Evolutionary conservation across 1,139 yeast species (phyloP), one percentile per base, ranked within the genome.

Genomic region (Hemisphaericaspora xylanilytica): DNA sequence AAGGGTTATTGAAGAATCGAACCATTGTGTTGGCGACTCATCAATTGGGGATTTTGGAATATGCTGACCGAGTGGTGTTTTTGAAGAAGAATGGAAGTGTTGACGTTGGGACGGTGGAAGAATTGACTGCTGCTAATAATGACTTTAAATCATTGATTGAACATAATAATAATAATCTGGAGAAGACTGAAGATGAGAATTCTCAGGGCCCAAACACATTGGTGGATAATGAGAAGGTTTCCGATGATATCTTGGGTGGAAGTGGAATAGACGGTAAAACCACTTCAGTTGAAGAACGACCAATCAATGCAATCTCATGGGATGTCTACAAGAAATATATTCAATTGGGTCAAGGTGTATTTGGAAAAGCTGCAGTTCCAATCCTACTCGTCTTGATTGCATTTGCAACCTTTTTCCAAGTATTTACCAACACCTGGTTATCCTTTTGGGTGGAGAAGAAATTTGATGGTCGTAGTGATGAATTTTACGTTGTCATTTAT

Each of bases 381-480:
- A 30, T 64, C 2, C 64, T 67, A 34, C 13, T 75, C 1, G 16
- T 74, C 1, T 46, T 67, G 11, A 61, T 75, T 21, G 63, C 74
- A 2, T 49, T 81, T 5, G 63, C 67, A 7, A 62, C 70, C 0
- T 67, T 65, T 38, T 61, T 56, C 41, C 64, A 56, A 40, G 50
- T 66, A 10, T 67, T 67, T 50, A 64, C 71, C 22, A 66, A 65
- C 42, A 64, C 69, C 20, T 67, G 73, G 73, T 59, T 67, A 44
- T 63, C 70, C 1, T 67, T 54, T 36, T 67, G 72, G 72, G 48
- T 55, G 16, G 65, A 58, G 38, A 48, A 50, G 34, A 61, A 58
- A 42, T 65, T 63, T 43, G 29, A 42, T 3, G 48, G 45, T n/a
- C 53, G 35, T 24, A 26, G 49, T 13, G 64, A 59, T 44, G 40